Base-by-base conservation (phyloP, 345 rosid genomes). In the Dimocarpus longan region DNA sequence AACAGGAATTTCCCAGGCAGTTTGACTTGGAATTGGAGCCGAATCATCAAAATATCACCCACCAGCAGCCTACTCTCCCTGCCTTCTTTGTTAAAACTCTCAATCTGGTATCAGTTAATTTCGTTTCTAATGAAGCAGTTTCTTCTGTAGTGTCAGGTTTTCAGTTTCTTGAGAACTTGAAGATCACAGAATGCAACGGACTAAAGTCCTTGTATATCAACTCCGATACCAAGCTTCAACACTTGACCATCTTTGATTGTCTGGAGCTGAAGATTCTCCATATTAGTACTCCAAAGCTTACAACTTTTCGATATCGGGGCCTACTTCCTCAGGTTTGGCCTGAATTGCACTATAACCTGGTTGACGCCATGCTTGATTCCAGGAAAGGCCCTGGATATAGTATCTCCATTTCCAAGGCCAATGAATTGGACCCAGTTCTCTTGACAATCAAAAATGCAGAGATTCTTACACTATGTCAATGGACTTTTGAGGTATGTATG, bases 401-500 rank as follows among this genome's bases (percentile, higher is more conserved):
- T 71, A 48, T 75, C 73, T 82, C 79, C 70, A 76, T 59, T 71
- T 82, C 79, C 70, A 76, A 64, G 73, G 75, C 73, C 46, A 21
- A 46, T 59, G 84, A 82, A 7, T 77, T 86, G 60, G 89, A 78
- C 70, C 82, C 83, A n/a, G 81, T 89, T 68, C 70, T 86, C 62
- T 68, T 91, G 21, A 86, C 90, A 9, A 80, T 90, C 66, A 91
- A 91, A 85, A 91, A 91, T 64, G 82, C 89, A 8, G 78, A 83
- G 70, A 65, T 82, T 68, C 88, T 90, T 8, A 88, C 93, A 50
- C 76, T 91, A 0, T 86, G 93, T 32, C 85, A 81, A 82, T 91
- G 95, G 95, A 85, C 77, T 77, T 91, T 85, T 32, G 76, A 89
- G 93, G 95, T 90, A 87, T 64, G 32, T 37, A 28, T 3, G n/a